phyloP scores from a whole-genome alignment of 345 rosid species.

The Limnanthes douglasii region DNA sequence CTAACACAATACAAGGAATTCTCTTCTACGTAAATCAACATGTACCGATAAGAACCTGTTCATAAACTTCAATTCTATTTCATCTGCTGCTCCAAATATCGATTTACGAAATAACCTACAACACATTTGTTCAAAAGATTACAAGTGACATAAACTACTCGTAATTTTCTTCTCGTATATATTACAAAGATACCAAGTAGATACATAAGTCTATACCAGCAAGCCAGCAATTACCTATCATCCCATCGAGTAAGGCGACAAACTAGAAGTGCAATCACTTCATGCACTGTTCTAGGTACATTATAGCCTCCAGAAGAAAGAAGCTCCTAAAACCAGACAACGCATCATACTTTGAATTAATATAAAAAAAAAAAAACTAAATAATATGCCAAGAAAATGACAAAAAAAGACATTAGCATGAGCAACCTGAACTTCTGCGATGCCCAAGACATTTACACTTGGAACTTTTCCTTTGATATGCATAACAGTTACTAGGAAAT shows the following conservation, averaged over 20 bases:
- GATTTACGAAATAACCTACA: conserved; percentile 82
- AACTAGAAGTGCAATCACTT: conserved; percentile 71
- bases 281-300: conserved; percentile 78
- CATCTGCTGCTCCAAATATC: conserved; percentile 94
- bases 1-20: conserved; percentile 1
- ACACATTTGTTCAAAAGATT: no score
- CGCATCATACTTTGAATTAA: no score
- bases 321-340: conserved; percentile 78
- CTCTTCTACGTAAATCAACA: not conserved
- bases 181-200: not conserved
- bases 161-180: not conserved
- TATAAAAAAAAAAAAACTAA: no score
- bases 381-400: no score
- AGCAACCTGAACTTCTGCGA: conserved; percentile 88
- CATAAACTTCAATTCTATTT: conserved; percentile 84
- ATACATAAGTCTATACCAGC: not conserved
- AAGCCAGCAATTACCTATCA: conserved; percentile 48
- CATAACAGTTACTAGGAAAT: conserved; percentile 67
- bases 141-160: not conserved
- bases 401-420: no score
- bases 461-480: conserved; percentile 65
- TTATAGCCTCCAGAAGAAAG: conserved; percentile 74
- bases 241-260: conserved; percentile 85
- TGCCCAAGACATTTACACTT: conserved; percentile 48
- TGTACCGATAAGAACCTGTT: conserved; percentile 38